Evolutionary conservation across 2,329 filamentous ascomycete species (phyloP), one percentile per base, ranked within the genome.

Genomic region (Botrytis pseudocinerea): DNA sequence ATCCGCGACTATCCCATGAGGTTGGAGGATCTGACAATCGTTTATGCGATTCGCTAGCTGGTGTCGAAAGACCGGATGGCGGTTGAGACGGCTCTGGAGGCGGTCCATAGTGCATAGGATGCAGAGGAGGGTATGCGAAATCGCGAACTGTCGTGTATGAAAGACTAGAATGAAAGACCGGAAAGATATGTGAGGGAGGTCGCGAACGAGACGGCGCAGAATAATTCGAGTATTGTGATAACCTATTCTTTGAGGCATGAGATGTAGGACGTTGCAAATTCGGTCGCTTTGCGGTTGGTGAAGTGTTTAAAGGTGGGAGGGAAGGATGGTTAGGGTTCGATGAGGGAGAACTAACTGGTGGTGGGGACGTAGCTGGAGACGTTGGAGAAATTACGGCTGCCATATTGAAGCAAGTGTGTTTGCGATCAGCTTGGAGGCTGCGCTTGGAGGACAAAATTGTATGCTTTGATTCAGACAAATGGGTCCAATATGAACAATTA

Each of bases 21-120:
- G 88, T 87, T 0, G 91, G 88, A n/a, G 92, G 90, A 73, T 98
- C 95, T 28, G 94, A 97, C n/a, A 97, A 84, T 76, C 94, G 87
- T 77, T 93, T 88, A 75, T 85, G 84, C 63, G 89, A 86, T 82
- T 96, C 93, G 82, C 93, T 96, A 25, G 89, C 90, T 16, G 95
- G 94, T 0, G 95, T 97, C n/a, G 92, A 95, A 77, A 92, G 87
- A 73, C 91, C 92, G 0, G 94, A 97, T 14, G 90, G 86, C n/a
- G 90, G 89, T 70, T 86, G 84, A 69, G 89, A 91, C 40, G 89
- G 86, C 78, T 94, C 92, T 54, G 92, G 91, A 25, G 93, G 91
- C n/a, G 95, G 93, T 1, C 96, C 96, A 85, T 97, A 97, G 85
- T 98, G 96, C 82, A 98, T 87, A 61, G 93, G 94, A 82, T 98